A percentile compares a stretch with the other conserved stretches of the same genome.
These are phyloP conservation scores for Microcyclospora pomicola DNA, from an alignment of 2,329 filamentous ascomycete species.

Conservation along the genomic window DNA sequence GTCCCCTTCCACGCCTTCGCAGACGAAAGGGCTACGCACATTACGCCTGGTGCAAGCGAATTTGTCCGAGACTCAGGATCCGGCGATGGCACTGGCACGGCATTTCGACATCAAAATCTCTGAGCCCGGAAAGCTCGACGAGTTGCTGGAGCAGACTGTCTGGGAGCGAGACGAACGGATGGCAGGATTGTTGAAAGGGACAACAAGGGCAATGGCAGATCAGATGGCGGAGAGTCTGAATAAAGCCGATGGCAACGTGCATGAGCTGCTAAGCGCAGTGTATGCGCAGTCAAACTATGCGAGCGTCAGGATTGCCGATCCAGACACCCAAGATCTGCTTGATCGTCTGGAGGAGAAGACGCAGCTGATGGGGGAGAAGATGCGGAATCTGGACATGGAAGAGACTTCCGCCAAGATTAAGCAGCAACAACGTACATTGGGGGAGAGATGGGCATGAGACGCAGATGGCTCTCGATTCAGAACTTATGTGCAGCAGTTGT, in stretches of 20 bases:
- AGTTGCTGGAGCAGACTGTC: slow-evolving; percentile 15
- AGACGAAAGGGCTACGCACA: slow-evolving; percentile 16
- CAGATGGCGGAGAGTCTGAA: slow-evolving; percentile 23
- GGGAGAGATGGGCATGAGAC: too few species aligned
- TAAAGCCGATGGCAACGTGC: slow-evolving; percentile 24
- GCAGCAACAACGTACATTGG: too few species aligned
- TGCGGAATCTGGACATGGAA: slow-evolving; percentile 22
- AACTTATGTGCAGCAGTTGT: too few species aligned
- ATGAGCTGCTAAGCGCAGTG: slow-evolving; percentile 24
- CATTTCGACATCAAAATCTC: slow-evolving; percentile 15
- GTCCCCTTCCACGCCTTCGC: slow-evolving; percentile 3
- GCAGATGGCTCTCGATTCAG: too few species aligned
- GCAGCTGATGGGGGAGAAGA: slow-evolving; percentile 24
- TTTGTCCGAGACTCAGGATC: slow-evolving; percentile 17
- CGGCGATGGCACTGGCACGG: slow-evolving; percentile 16
- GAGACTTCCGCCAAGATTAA: slow-evolving; percentile 2
- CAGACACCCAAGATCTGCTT: slow-evolving; percentile 17
- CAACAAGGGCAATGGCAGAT: slow-evolving; percentile 21
- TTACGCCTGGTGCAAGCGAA: slow-evolving; percentile 20
- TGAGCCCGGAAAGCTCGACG: slow-evolving; percentile 11
- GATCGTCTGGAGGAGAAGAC: slow-evolving; percentile 25
- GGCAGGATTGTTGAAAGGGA: slow-evolving; percentile 21
- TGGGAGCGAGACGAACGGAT: slow-evolving; percentile 24
- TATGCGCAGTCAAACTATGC: slow-evolving; percentile 21
- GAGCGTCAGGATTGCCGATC: slow-evolving; percentile 11